phyloP scores from a whole-genome alignment of 2,329 filamentous ascomycete genomes.

The Coniochaeta sp. region DNA sequence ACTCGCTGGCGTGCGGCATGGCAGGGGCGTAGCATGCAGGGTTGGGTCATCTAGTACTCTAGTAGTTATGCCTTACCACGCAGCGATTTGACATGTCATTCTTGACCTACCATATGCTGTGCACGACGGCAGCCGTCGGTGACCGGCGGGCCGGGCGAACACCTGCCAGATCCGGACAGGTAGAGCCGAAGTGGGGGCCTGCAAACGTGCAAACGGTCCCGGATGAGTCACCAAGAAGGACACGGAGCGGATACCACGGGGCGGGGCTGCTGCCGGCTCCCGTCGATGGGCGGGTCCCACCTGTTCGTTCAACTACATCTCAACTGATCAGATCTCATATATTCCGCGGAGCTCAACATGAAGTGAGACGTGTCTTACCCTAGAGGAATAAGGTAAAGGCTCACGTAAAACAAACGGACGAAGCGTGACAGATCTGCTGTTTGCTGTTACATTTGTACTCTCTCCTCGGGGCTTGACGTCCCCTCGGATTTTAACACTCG shows the following conservation, averaged over 20 bases:
- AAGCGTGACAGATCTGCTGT: neutral
- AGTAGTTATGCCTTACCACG: neutral
- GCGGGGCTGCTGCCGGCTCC: neutral
- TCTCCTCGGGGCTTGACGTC: neutral
- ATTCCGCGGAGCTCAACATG: neutral
- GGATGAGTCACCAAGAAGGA: neutral
- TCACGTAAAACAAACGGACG: neutral
- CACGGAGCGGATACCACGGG: neutral
- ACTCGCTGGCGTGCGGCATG: neutral
- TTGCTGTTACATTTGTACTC: neutral
- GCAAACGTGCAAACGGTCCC: neutral
- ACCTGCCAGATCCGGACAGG: neutral
- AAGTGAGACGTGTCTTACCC: neutral
- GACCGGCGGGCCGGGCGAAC: neutral
- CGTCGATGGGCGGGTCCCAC: neutral
- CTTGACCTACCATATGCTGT: neutral
- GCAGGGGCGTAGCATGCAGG: neutral
- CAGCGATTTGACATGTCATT: no score
- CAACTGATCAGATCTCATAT: neutral
- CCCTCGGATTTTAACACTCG: neutral
- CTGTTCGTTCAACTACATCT: neutral
- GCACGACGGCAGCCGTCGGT: neutral
- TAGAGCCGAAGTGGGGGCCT: neutral
- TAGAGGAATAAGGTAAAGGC: neutral
- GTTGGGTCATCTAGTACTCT: no score